phyloP scores from a whole-genome alignment of 1,284 basidiomycete species.

The Tilletiopsis washingtonensis region DNA sequence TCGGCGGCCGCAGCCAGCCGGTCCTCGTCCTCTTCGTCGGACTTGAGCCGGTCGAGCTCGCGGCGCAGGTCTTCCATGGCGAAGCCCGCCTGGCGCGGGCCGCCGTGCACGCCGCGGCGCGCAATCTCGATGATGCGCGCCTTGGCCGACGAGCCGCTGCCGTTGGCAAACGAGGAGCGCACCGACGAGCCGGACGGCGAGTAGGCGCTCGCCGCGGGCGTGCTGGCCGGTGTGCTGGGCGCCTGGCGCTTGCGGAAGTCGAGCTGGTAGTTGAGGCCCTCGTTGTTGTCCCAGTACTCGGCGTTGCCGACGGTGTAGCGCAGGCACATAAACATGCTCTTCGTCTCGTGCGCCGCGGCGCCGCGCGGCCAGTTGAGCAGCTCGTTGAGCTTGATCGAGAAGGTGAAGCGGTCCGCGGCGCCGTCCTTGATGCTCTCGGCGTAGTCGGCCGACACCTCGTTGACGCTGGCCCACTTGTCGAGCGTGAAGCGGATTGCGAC shows the following conservation, averaged over 20 bases:
- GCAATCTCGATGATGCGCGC: constrained; percentile 30
- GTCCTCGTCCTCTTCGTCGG: constrained; percentile 50
- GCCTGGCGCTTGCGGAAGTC: constrained; percentile 45
- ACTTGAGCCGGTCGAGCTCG: constrained; percentile 51
- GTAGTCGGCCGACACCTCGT: constrained; percentile 77
- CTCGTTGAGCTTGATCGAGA: constrained; percentile 54
- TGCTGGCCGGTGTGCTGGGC: constrained; percentile 8
- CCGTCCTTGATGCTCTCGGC: constrained; percentile 57
- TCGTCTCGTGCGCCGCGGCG: constrained; percentile 63
- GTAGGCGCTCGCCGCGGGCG: not conserved
- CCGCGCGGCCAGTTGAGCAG: constrained; percentile 40
- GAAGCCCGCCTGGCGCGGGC: constrained; percentile 39
- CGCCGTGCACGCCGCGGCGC: constrained; percentile 30
- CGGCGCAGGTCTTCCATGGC: constrained; percentile 50
- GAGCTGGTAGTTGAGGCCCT: constrained; percentile 68
- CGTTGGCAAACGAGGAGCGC: constrained; percentile 2
- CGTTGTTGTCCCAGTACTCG: constrained; percentile 86
- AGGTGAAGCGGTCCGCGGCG: constrained; percentile 57
- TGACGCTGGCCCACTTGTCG: constrained; percentile 90
- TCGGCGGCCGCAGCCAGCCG: not conserved
- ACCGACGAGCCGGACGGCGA: not conserved
- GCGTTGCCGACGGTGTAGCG: constrained; percentile 63
- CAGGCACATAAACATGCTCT: constrained; percentile 73
- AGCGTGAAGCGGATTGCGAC: constrained; percentile 84
- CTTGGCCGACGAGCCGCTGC: constrained; percentile 13